Conservation (phyloP, 1,139 yeast genomes). For the Kazachstania sp. region DNA sequence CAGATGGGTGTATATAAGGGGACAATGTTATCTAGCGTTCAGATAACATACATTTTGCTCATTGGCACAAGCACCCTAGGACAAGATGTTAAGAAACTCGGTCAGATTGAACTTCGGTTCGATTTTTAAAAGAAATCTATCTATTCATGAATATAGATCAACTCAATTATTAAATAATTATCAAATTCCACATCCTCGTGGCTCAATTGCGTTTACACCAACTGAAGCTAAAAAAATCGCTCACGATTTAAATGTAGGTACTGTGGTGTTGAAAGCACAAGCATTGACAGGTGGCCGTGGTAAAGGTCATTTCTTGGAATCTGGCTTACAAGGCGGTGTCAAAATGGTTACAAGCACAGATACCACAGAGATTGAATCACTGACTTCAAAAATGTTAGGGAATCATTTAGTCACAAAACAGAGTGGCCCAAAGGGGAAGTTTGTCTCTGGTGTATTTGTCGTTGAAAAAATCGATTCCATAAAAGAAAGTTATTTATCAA, state of each 20-base stretch:
- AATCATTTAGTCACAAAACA: conserved; percentile 96
- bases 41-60: no score
- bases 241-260: conserved; percentile 54
- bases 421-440: conserved; percentile 96
- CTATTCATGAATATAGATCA: conserved; percentile 94
- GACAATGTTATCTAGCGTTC: no score
- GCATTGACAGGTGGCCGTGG: conserved; percentile 99
- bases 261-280: conserved; percentile 94
- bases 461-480: conserved; percentile 91
- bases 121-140: conserved; percentile 47
- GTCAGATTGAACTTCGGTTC: neutral
- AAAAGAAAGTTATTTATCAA: conserved; percentile 93
- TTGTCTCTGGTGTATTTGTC: conserved; percentile 91
- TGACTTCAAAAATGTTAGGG: conserved; percentile 82
- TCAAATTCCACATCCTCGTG: conserved; percentile 87
- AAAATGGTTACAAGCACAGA: conserved; percentile 59
- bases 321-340: conserved; percentile 95
- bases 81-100: conserved; percentile 6
- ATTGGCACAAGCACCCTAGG: no score
- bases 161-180: conserved; percentile 74
- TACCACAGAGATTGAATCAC: conserved; percentile 78
- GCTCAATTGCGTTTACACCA: conserved; percentile 84
- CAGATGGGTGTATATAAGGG: no score
- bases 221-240: conserved; percentile 84
- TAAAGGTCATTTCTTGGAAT: conserved; percentile 85